phyloP scores from a whole-genome alignment of 2,329 filamentous ascomycete species.

The Colletotrichum sidae region DNA sequence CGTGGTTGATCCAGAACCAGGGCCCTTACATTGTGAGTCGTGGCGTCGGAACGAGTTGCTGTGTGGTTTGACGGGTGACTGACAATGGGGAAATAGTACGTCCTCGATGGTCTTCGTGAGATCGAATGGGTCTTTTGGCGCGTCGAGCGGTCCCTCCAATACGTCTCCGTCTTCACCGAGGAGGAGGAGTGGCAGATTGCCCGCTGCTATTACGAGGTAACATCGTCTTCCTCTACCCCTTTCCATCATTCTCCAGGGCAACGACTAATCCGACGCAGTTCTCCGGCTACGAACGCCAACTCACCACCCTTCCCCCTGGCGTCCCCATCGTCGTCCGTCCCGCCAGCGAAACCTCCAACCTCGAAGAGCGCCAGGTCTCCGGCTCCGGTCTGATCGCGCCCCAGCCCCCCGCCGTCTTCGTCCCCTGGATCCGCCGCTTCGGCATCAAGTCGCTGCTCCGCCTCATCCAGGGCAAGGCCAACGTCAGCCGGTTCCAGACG shows the following conservation, averaged over 20 bases:
- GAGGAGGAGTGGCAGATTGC: conserved; percentile 25
- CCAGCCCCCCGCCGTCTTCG: neutral
- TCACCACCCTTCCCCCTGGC: conserved; percentile 5
- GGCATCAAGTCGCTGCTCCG: conserved; percentile 29
- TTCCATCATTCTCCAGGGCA: too few relatives aligned
- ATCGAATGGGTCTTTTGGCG: conserved; percentile 27
- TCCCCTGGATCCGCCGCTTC: neutral
- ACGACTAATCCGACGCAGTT: conserved; percentile 12
- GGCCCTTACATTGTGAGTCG: conserved; percentile 29
- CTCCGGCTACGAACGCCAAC: conserved; percentile 15
- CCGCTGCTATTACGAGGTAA: conserved; percentile 26
- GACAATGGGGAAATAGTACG: conserved; percentile 6
- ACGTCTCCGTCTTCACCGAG: conserved; percentile 17
- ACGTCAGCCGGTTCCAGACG: conserved; percentile 15
- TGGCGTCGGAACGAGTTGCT: too few relatives aligned
- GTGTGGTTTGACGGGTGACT: neutral
- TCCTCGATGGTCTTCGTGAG: conserved; percentile 32
- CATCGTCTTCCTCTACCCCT: neutral
- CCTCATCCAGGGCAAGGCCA: conserved; percentile 17
- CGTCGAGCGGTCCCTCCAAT: conserved; percentile 10
- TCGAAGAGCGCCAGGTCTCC: neutral
- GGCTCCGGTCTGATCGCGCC: neutral
- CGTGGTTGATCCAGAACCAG: conserved; percentile 34
- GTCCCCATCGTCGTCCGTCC: neutral
- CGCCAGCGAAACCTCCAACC: neutral